A percentile compares a stretch with the other conserved stretches of the same genome.
phyloP scores from a whole-genome alignment of 2,329 filamentous ascomycete species.

The Helotiales sp. region DNA sequence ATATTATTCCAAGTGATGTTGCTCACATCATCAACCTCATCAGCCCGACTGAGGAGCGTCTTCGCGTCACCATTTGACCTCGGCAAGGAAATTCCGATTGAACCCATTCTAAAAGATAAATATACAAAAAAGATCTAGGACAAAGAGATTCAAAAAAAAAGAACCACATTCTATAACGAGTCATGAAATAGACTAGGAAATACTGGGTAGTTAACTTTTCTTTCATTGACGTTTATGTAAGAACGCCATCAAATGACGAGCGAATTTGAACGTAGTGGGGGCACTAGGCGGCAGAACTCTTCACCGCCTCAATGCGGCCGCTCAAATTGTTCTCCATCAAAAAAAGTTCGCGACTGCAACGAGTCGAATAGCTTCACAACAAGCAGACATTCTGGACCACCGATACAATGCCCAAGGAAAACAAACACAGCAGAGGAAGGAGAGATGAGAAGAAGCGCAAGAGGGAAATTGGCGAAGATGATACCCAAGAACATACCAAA shows the following conservation, averaged over 20 bases:
- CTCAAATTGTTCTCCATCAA: constrained; percentile 10
- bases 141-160: neutral
- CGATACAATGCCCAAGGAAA: constrained; percentile 61
- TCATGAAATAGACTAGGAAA: neutral
- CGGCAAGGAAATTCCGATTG: constrained; percentile 29
- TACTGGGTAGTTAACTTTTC: neutral
- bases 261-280: neutral
- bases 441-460: constrained; percentile 55
- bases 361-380: neutral
- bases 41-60: constrained; percentile 45
- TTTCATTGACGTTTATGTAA: neutral
- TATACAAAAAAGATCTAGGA: neutral
- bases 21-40: constrained; percentile 54
- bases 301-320: constrained; percentile 24
- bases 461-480: constrained; percentile 50
- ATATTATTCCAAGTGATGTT: neutral
- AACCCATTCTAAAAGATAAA: constrained; percentile 28
- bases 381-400: constrained; percentile 4
- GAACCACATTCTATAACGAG: neutral
- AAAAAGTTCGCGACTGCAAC: constrained; percentile 10
- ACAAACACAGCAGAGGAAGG: constrained; percentile 62
- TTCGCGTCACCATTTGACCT: constrained; percentile 12
- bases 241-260: constrained; percentile 7
- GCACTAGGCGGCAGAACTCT: constrained; percentile 5
- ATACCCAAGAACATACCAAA: constrained; percentile 42